Conservation (phyloP, 768 basidiomycete species). For the Amyloporia xantha region DNA sequence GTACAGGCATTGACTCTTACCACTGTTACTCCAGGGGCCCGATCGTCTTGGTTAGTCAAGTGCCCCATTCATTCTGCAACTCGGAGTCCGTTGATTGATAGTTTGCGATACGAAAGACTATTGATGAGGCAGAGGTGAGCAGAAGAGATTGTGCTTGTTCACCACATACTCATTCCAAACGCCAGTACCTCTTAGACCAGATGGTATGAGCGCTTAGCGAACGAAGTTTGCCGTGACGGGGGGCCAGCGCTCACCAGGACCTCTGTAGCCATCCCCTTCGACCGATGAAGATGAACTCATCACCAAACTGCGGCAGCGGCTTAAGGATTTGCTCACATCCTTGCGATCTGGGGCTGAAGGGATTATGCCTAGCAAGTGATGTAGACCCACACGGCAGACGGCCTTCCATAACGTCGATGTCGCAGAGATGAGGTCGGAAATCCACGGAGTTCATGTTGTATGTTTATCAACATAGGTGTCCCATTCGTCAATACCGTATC, state of each 20-base stretch:
- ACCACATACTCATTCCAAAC: not conserved
- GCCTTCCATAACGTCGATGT: too few species aligned
- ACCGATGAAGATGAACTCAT: slow-evolving; percentile 6
- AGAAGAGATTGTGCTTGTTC: not conserved
- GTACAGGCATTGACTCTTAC: too few species aligned
- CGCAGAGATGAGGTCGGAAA: too few species aligned
- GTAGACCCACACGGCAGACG: too few species aligned
- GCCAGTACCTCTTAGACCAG: slow-evolving; percentile 12
- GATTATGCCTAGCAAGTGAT: too few species aligned
- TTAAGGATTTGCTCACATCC: slow-evolving; percentile 5
- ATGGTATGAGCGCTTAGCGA: slow-evolving; percentile 1
- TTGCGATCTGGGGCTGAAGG: slow-evolving; percentile 9
- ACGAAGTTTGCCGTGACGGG: not conserved
- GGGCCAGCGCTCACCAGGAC: too few species aligned
- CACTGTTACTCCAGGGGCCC: too few species aligned
- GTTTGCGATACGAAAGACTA: not conserved
- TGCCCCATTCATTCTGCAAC: not conserved
- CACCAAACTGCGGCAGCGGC: slow-evolving; percentile 6
- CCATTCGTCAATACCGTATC: too few species aligned
- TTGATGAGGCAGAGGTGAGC: slow-evolving; percentile 8
- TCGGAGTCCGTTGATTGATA: not conserved
- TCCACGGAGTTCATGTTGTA: too few species aligned
- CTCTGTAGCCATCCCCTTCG: slow-evolving; percentile 5
- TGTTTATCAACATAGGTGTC: too few species aligned
- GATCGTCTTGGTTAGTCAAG: slow-evolving; percentile 1